These are phyloP conservation scores for Brasenia schreberi DNA, from an alignment of 164 flowering plant species.

Conservation along the genomic window DNA sequence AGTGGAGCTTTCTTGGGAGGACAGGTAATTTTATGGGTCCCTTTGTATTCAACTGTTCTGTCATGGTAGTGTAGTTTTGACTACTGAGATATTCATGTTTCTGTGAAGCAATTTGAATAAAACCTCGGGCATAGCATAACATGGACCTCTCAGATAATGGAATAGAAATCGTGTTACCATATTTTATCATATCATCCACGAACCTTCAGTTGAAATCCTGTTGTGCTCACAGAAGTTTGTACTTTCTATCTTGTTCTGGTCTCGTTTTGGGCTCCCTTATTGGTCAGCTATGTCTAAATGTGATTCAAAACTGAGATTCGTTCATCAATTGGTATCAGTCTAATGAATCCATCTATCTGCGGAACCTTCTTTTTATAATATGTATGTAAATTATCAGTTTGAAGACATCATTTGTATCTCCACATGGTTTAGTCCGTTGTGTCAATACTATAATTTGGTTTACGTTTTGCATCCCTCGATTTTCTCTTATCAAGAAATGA, in stretches of 20 bases:
- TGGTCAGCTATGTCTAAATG: too few species aligned
- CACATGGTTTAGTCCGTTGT: too few species aligned
- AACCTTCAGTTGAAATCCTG: background rate
- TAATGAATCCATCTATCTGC: too few species aligned
- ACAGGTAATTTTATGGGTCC: conserved; percentile 23
- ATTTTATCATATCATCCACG: background rate
- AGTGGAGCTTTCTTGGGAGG: conserved; percentile 34
- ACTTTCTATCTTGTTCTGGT: background rate
- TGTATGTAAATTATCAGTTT: too few species aligned
- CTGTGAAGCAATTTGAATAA: conserved; percentile 16
- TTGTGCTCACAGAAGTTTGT: background rate
- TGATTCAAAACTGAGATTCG: too few species aligned
- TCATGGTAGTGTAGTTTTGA: conserved; percentile 31
- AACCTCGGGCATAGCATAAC: background rate
- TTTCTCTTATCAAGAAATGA: too few species aligned
- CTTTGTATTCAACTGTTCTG: conserved; percentile 60
- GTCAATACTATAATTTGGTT: too few species aligned
- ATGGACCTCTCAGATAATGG: background rate
- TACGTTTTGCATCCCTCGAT: too few species aligned
- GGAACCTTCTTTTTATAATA: too few species aligned
- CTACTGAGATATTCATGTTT: background rate
- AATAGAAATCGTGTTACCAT: background rate
- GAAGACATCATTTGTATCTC: too few species aligned
- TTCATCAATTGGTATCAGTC: too few species aligned
- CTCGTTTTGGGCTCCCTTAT: too few species aligned